Base-by-base conservation (phyloP, 2,329 filamentous ascomycete genomes). In the Ophiostoma novo-ulmi region DNA sequence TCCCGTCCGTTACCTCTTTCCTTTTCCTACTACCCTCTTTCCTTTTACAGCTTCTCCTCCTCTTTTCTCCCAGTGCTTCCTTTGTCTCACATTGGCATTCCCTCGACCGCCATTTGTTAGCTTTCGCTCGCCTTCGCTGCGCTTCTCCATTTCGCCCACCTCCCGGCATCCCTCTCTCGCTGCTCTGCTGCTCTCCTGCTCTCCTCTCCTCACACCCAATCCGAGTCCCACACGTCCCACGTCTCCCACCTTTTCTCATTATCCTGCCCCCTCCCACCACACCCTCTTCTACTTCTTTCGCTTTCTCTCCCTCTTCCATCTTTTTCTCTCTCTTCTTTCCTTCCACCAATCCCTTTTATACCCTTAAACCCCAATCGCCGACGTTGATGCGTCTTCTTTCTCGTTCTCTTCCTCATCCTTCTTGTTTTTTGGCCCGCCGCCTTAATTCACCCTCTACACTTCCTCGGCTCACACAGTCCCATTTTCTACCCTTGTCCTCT, bases 311-410 rank as follows among this genome's bases (percentile, higher is more conserved):
- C 17, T n/a, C 26, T 22, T 64, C 38, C 31, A n/a, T 36, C 55
- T 35, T 26, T 14, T 41, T 61, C 20, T 58, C 4, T 63, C 20
- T 13, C 35, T 31, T 17, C 22, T 61, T 1, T 67, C 61, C 20
- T 14, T 14, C 41, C 58, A 35, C 55, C 58, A 36, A 31, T 39
- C 44, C 41, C 36, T 52, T 31, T 36, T 22, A 61, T 7, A 58
- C 61, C 52, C 52, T 35, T 41, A 22, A 41, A 26, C 36, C 41
- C 31, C 38, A 26, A 41, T 17, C 48, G 44, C 22, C 61, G 44
- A 38, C 52, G 64, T 70, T 68, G 48, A 70, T 70, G 65, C 69
- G 69, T 70, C 52, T 66, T 48, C 39, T 66, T 38, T 6, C 65
- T 68, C 65, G 36, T 26, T 44, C 55, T 41, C 41, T 63, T 69